These are phyloP conservation scores for Phytophthora meadii DNA, from an alignment of 352 stramenopile genomes.

Conservation along the genomic window DNA sequence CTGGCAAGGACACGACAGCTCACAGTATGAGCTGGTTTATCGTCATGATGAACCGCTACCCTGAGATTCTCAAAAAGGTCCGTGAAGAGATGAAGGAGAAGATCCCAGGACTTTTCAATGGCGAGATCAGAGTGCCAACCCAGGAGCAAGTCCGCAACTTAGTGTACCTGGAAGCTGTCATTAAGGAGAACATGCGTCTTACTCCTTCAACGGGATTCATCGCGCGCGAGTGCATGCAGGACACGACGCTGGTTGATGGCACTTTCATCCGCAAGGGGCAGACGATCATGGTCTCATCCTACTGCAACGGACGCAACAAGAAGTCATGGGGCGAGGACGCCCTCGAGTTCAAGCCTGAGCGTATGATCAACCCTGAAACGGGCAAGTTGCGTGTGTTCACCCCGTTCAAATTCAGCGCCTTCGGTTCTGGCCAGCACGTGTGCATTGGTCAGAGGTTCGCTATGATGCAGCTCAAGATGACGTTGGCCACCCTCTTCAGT, in stretches of 20 bases:
- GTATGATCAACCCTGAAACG: slow-evolving; percentile 52
- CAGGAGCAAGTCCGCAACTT: slow-evolving; percentile 55
- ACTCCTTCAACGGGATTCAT: slow-evolving; percentile 64
- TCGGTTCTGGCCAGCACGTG: slow-evolving; percentile 58
- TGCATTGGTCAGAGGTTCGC: slow-evolving; percentile 63
- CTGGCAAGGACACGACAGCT: slow-evolving; percentile 70
- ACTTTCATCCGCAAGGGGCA: slow-evolving; percentile 30
- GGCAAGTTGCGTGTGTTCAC: slow-evolving; percentile 38
- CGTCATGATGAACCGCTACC: slow-evolving; percentile 63
- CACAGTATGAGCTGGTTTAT: slow-evolving; percentile 70
- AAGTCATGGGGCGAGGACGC: slow-evolving; percentile 61
- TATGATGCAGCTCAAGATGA: slow-evolving; percentile 67
- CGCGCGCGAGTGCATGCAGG: slow-evolving; percentile 44
- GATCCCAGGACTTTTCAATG: slow-evolving; percentile 34
- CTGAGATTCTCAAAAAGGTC: slow-evolving; percentile 55
- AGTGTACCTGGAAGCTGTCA: slow-evolving; percentile 61
- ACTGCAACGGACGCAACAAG: slow-evolving; percentile 35
- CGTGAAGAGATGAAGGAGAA: slow-evolving; percentile 56
- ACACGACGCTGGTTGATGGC: slow-evolving; percentile 40
- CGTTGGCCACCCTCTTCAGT: slow-evolving; percentile 53
- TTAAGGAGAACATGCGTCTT: slow-evolving; percentile 70
- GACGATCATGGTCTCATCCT: slow-evolving; percentile 33
- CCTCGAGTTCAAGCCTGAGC: slow-evolving; percentile 60
- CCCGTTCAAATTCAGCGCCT: slow-evolving; percentile 37
- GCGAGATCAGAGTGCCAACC: slow-evolving; percentile 36